Percentiles rank a stretch among this genome's conserved stretches.
These are phyloP conservation scores for Entomortierella parvispora DNA, from an alignment of 192 early-diverging fungal species.

Conservation along the genomic window DNA sequence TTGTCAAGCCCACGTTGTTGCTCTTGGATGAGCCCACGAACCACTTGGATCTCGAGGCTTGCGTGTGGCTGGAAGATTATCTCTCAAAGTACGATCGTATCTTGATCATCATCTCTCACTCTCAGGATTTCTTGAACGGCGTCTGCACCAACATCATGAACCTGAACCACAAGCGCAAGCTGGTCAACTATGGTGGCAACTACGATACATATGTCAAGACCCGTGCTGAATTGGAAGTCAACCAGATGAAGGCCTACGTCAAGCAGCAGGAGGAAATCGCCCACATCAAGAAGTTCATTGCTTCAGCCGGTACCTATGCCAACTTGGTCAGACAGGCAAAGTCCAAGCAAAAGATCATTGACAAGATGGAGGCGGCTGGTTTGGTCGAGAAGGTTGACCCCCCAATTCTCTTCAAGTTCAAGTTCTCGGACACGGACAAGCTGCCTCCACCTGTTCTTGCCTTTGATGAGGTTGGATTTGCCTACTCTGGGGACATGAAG, in stretches of 20 bases:
- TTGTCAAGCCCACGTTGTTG: slow-evolving; percentile 91
- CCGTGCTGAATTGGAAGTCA: slow-evolving; percentile 93
- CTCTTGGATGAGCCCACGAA: slow-evolving; percentile 94
- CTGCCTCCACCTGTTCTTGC: slow-evolving; percentile 97
- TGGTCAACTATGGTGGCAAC: slow-evolving; percentile 97
- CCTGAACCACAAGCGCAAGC: slow-evolving; percentile 88
- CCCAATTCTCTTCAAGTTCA: slow-evolving; percentile 81
- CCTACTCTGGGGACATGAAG: slow-evolving; percentile 86
- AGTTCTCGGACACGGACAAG: slow-evolving; percentile 86
- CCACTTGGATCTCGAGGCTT: slow-evolving; percentile 93
- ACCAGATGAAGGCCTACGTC: slow-evolving; percentile 99
- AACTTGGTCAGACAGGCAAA: slow-evolving; percentile 97
- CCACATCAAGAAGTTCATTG: slow-evolving; percentile 99
- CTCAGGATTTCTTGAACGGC: slow-evolving; percentile 94
- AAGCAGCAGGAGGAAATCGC: slow-evolving; percentile 99
- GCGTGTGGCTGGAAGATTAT: slow-evolving; percentile 98
- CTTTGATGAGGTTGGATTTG: slow-evolving; percentile 93
- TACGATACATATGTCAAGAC: slow-evolving; percentile 97
- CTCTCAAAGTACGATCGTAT: slow-evolving; percentile 84
- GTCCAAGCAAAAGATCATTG: slow-evolving; percentile 99
- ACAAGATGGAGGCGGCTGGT: slow-evolving; percentile 99
- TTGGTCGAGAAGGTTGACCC: slow-evolving; percentile 94
- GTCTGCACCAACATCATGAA: slow-evolving; percentile 97
- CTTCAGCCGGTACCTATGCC: slow-evolving; percentile 98
- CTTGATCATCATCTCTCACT: slow-evolving; percentile 91